phyloP scores from a whole-genome alignment of 371 early-diverging fungal genomes.

The Synchytrium microbalum region DNA sequence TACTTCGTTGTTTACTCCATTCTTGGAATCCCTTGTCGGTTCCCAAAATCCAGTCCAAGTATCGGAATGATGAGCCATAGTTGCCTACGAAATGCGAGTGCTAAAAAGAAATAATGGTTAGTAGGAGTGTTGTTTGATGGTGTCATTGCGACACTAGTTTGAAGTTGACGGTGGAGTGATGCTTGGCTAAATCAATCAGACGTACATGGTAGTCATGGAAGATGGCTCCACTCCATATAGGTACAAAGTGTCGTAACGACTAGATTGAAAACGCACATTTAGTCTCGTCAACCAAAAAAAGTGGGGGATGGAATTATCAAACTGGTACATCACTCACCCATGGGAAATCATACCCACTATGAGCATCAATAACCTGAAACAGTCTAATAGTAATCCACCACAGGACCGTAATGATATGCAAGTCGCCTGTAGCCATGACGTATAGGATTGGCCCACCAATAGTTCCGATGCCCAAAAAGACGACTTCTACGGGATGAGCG shows the following conservation, averaged over 20 bases:
- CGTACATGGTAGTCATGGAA: constrained; percentile 38
- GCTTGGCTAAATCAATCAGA: not conserved
- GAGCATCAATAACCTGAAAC: constrained; percentile 70
- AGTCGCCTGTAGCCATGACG: constrained; percentile 15
- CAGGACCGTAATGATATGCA: constrained; percentile 1
- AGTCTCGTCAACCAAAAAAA: too few relatives aligned
- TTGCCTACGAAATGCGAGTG: constrained; percentile 17
- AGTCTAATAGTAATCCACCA: constrained; percentile 18
- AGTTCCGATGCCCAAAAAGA: constrained; percentile 32
- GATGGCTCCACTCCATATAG: constrained; percentile 35
- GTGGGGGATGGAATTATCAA: too few relatives aligned
- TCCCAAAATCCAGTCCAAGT: constrained; percentile 36
- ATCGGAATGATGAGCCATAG: constrained; percentile 34
- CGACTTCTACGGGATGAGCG: constrained; percentile 27
- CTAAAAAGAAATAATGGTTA: too few relatives aligned
- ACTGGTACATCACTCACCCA: constrained; percentile 43
- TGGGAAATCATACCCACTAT: constrained; percentile 93
- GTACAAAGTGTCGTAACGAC: constrained; percentile 25
- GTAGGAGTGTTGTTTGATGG: too few relatives aligned
- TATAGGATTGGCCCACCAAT: constrained; percentile 25
- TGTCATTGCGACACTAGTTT: too few relatives aligned
- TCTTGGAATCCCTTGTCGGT: constrained; percentile 14
- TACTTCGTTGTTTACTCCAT: too few relatives aligned
- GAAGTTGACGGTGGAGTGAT: not conserved
- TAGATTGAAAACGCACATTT: too few relatives aligned